Conservation (phyloP, 129 eudicot genomes). For the Ambrosia artemisiifolia region DNA sequence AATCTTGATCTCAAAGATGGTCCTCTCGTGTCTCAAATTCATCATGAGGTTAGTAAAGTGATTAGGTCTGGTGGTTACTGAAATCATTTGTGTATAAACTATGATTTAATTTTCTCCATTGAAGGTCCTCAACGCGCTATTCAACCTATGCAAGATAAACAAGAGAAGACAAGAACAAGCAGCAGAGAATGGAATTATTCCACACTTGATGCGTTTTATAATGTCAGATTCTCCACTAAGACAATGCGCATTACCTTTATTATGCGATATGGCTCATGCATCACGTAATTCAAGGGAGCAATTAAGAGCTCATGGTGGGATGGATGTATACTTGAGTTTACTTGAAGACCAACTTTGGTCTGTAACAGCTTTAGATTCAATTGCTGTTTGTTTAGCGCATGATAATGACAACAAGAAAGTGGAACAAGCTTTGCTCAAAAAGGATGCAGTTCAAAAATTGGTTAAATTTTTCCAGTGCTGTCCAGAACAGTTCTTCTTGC, state of each 20-base stretch:
- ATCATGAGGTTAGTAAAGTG: slow-evolving; percentile 69
- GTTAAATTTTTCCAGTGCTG: slow-evolving; percentile 89
- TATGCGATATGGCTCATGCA: slow-evolving; percentile 98
- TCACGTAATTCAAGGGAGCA: slow-evolving; percentile 95
- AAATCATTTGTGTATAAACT: too few species aligned
- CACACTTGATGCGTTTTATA: slow-evolving; percentile 87
- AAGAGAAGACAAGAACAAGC: slow-evolving; percentile 99
- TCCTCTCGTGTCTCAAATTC: slow-evolving; percentile 81
- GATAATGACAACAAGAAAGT: slow-evolving; percentile 92
- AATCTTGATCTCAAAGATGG: slow-evolving; percentile 96
- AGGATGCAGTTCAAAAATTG: slow-evolving; percentile 84
- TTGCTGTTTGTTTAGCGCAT: slow-evolving; percentile 96
- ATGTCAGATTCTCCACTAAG: slow-evolving; percentile 82
- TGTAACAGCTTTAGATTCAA: slow-evolving; percentile 91
- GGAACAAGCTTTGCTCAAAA: slow-evolving; percentile 85
- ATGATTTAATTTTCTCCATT: slow-evolving; percentile 31
- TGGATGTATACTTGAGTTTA: slow-evolving; percentile 88
- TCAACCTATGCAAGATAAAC: slow-evolving; percentile 93
- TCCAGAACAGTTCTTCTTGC: slow-evolving; percentile 84
- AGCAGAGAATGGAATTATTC: slow-evolving; percentile 94
- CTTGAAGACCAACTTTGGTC: slow-evolving; percentile 98
- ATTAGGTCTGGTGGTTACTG: not conserved
- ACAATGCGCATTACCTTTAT: slow-evolving; percentile 83
- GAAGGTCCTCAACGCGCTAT: slow-evolving; percentile 88
- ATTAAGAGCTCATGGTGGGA: slow-evolving; percentile 92